phyloP scores from a whole-genome alignment of 345 rosid species.

The Odontarrhena argentea region DNA sequence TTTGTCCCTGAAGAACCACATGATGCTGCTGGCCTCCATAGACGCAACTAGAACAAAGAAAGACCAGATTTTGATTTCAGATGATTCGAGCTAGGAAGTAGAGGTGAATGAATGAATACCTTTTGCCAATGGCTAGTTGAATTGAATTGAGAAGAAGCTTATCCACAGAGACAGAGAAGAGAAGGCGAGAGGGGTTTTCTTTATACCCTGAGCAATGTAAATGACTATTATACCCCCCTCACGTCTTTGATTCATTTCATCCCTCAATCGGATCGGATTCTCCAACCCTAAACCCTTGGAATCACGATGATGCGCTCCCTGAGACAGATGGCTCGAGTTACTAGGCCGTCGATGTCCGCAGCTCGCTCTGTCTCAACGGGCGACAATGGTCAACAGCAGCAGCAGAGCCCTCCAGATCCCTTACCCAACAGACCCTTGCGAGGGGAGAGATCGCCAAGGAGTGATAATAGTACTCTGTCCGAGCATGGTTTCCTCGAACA shows the following conservation, averaged over 20 bases:
- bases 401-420: slow-evolving; percentile 54
- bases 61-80: not conserved
- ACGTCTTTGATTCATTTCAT: not conserved
- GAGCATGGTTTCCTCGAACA: slow-evolving; percentile 62
- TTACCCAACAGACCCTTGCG: slow-evolving; percentile 61
- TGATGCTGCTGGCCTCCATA: slow-evolving; percentile 62
- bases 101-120: slow-evolving; percentile 29
- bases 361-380: slow-evolving; percentile 35
- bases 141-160: slow-evolving; percentile 8
- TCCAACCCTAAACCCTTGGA: slow-evolving; percentile 27
- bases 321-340: slow-evolving; percentile 35
- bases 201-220: slow-evolving; percentile 6
- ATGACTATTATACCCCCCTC: slow-evolving; percentile 26
- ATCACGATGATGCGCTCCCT: slow-evolving; percentile 32
- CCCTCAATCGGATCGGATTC: not conserved
- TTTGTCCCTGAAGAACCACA: slow-evolving; percentile 67
- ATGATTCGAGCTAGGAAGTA: slow-evolving; percentile 32
- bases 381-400: not conserved
- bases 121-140: slow-evolving; percentile 19
- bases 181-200: not conserved
- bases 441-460: slow-evolving; percentile 44
- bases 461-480: slow-evolving; percentile 45
- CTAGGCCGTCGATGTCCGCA: slow-evolving; percentile 23
- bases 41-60: not conserved
- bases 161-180: slow-evolving; percentile 10